Conservation (phyloP, 2,329 filamentous ascomycete genomes). For the Fusarium xylarioides region DNA sequence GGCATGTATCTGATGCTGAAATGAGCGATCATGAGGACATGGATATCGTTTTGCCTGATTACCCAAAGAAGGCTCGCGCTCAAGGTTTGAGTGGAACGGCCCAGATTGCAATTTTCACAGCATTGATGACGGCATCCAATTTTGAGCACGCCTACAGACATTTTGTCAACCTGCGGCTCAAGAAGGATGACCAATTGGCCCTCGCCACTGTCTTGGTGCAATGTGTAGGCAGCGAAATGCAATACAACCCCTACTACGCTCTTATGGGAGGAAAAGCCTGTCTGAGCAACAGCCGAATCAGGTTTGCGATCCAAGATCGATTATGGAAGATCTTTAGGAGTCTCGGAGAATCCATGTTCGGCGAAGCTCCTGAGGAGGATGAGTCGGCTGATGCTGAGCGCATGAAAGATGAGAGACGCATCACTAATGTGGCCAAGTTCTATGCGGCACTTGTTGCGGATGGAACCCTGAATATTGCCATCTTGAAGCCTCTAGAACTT, state of each 20-base stretch:
- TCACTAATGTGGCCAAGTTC: constrained; percentile 64
- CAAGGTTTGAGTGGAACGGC: constrained; percentile 89
- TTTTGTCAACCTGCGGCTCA: constrained; percentile 83
- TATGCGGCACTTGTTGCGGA: constrained; percentile 61
- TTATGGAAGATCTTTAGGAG: constrained; percentile 87
- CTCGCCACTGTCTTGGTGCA: constrained; percentile 88
- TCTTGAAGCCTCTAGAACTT: constrained; percentile 79
- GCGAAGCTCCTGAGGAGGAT: constrained; percentile 68
- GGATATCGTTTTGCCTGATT: constrained; percentile 68
- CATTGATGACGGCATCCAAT: constrained; percentile 86
- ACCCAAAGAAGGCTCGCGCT: constrained; percentile 75
- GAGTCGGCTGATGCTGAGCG: constrained; percentile 58
- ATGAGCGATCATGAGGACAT: constrained; percentile 57
- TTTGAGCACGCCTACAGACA: constrained; percentile 84
- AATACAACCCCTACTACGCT: constrained; percentile 94
- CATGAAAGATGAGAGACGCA: constrained; percentile 58
- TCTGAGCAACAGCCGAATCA: constrained; percentile 71
- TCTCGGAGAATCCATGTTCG: constrained; percentile 82
- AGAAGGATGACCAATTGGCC: constrained; percentile 85
- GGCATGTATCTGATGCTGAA: constrained; percentile 26
- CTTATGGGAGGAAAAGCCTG: constrained; percentile 84
- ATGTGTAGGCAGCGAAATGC: constrained; percentile 82
- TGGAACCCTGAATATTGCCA: constrained; percentile 55
- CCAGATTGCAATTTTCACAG: constrained; percentile 90
- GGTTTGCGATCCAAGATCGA: constrained; percentile 86